Conservation (phyloP, 352 stramenopile species). For the Globisporangium carolinianum region DNA sequence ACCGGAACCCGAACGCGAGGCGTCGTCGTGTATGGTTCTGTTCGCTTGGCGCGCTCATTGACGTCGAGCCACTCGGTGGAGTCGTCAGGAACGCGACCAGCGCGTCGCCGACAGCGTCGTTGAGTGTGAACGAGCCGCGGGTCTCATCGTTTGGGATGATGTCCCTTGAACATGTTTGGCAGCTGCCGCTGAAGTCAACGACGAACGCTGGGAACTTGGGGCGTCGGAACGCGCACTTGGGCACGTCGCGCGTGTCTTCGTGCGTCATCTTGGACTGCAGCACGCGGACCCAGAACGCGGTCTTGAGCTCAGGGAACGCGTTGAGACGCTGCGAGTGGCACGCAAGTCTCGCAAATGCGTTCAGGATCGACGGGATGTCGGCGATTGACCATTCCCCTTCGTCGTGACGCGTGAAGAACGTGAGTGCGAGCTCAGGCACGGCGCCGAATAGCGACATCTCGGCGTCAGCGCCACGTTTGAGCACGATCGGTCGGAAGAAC, state of each 20-base stretch:
- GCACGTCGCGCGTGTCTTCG: background rate
- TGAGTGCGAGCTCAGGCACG: constrained; percentile 1
- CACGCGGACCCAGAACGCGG: constrained; percentile 7
- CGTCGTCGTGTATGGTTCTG: no score
- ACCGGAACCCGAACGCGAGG: background rate
- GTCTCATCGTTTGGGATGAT: background rate
- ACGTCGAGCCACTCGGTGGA: no score
- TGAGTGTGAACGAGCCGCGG: no score
- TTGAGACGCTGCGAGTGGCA: constrained; percentile 2
- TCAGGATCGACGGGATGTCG: background rate
- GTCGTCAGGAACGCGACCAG: no score
- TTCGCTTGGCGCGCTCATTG: no score
- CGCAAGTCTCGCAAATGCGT: background rate
- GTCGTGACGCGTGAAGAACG: background rate
- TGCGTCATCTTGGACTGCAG: constrained; percentile 1
- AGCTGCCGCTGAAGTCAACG: background rate
- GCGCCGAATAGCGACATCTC: background rate
- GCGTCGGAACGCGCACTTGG: background rate
- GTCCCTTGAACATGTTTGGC: background rate
- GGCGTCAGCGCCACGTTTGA: background rate
- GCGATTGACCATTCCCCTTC: background rate
- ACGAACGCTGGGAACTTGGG: background rate
- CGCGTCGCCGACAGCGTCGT: no score
- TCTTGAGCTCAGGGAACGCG: constrained; percentile 3
- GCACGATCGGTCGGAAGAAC: background rate